A percentile compares a stretch with the other conserved stretches of the same genome.
Evolutionary conservation across 1,284 basidiomycete genomes (phyloP).

Genomic region (Ceratobasidium sp.): DNA sequence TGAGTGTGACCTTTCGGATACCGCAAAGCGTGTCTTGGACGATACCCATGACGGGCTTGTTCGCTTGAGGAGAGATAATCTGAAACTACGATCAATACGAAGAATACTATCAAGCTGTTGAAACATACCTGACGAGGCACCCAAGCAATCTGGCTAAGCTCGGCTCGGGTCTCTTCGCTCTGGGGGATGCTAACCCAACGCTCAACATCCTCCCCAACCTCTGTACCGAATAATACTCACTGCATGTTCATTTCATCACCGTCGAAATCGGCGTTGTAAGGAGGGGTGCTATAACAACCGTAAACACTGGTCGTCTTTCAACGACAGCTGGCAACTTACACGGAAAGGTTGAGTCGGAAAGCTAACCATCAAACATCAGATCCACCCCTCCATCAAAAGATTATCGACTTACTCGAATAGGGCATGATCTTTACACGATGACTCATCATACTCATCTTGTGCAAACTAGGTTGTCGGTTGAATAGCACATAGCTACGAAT

Average conservation of each 20-base stretch:
- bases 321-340: conserved; percentile 63
- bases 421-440: conserved; percentile 98
- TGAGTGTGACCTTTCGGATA: conserved; percentile 94
- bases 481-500: conserved; percentile 83
- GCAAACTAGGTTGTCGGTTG: conserved; percentile 97
- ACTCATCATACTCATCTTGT: conserved; percentile 99
- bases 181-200: conserved; percentile 82
- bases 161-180: conserved; percentile 98
- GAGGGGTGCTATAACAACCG: conserved; percentile 67
- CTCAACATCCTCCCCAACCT: not conserved
- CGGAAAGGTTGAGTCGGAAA: conserved; percentile 95
- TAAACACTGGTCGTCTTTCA: conserved; percentile 45
- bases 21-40: conserved; percentile 99
- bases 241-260: conserved; percentile 99
- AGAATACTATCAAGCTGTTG: conserved; percentile 5
- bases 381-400: conserved; percentile 7
- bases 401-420: conserved; percentile 82
- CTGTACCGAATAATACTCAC: conserved; percentile 58
- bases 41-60: conserved; percentile 99
- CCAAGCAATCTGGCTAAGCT: conserved; percentile 98
- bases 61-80: conserved; percentile 99
- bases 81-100: conserved; percentile 50
- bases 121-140: conserved; percentile 88
- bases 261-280: conserved; percentile 98
- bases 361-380: conserved; percentile 58